Conservation (phyloP, 805 yeast species). For the Huiozyma naganishii region DNA sequence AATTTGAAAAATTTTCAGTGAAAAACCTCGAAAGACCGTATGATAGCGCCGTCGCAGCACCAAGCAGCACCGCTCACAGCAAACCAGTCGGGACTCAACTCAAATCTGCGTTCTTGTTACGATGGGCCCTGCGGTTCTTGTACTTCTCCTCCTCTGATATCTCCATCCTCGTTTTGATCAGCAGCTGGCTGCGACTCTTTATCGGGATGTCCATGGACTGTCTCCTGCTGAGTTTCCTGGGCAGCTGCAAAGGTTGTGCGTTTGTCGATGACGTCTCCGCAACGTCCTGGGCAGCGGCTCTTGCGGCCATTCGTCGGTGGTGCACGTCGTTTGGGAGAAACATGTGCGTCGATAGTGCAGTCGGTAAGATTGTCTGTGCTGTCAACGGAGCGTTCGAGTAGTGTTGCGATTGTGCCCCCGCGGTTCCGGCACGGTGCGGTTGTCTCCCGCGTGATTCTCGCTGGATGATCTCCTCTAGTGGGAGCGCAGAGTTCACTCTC, state of each 20-base stretch:
- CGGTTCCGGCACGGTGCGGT: background rate
- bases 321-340: slow-evolving; percentile 38
- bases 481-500: background rate
- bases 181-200: slow-evolving; percentile 17
- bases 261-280: background rate
- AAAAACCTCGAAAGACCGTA: no score
- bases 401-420: background rate
- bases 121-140: background rate
- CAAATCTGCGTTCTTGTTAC: no score
- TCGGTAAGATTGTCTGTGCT: slow-evolving; percentile 46
- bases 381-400: slow-evolving; percentile 51
- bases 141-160: slow-evolving; percentile 23
- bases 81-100: no score
- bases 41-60: no score
- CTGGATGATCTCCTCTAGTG: slow-evolving; percentile 3
- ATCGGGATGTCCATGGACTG: slow-evolving; percentile 27
- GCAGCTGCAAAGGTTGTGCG: background rate
- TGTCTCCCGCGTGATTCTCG: slow-evolving; percentile 2
- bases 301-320: slow-evolving; percentile 21
- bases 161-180: slow-evolving; percentile 26
- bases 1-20: background rate
- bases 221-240: slow-evolving; percentile 7
- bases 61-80: no score
- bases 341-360: slow-evolving; percentile 52
- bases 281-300: background rate